phyloP scores from a whole-genome alignment of 2,329 filamentous ascomycete genomes.

The Claviceps spartinae region DNA sequence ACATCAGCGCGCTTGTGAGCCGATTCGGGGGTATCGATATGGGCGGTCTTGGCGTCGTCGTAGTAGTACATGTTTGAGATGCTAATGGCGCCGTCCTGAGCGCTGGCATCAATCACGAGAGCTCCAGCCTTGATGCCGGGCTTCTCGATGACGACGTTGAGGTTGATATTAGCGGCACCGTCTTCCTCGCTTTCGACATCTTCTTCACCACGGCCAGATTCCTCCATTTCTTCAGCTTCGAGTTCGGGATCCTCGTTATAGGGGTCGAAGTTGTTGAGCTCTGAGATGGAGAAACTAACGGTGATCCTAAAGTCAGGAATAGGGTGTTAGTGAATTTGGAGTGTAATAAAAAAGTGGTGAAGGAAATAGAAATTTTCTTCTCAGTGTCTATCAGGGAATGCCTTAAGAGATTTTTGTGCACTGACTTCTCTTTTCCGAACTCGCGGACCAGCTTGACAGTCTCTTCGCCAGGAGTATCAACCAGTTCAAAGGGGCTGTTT shows the following conservation, averaged over 20 bases:
- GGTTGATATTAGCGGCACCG: constrained; percentile 60
- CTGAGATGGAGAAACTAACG: constrained; percentile 29
- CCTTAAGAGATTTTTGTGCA: neutral
- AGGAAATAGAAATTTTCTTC: no score
- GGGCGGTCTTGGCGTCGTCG: constrained; percentile 61
- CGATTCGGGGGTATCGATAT: constrained; percentile 60
- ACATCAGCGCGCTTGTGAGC: constrained; percentile 62
- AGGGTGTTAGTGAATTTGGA: neutral
- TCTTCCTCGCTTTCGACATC: constrained; percentile 35
- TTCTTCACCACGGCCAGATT: constrained; percentile 35
- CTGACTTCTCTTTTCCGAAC: constrained; percentile 79
- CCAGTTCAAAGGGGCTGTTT: constrained; percentile 69
- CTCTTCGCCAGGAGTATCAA: constrained; percentile 73
- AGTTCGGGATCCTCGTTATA: constrained; percentile 24
- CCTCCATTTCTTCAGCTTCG: constrained; percentile 26
- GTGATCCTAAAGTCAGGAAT: constrained; percentile 22
- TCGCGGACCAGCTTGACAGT: constrained; percentile 74
- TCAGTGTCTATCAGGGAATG: no score
- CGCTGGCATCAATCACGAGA: constrained; percentile 72
- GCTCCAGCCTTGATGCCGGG: constrained; percentile 56
- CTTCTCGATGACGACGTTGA: constrained; percentile 85
- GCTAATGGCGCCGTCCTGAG: constrained; percentile 72
- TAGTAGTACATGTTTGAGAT: constrained; percentile 90
- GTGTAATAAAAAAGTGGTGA: no score
- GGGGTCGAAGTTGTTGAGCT: constrained; percentile 26